Evolutionary conservation across 148 eudicot species (phyloP).

Genomic region (Pharnaceum exiguum): DNA sequence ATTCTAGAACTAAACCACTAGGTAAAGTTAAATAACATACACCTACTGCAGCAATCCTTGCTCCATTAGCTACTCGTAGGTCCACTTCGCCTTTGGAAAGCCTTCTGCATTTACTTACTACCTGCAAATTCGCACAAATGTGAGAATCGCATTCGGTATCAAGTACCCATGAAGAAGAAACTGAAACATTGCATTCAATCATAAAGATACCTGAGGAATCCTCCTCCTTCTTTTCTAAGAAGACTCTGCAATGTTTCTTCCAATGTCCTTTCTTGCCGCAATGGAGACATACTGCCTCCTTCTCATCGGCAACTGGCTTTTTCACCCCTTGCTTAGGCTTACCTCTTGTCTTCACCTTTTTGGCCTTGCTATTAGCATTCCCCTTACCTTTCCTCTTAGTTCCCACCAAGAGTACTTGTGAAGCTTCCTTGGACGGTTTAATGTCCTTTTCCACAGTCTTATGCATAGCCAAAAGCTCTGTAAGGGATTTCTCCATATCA

Average conservation of each 20-base stretch:
- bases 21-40: constrained; percentile 2
- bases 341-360: not conserved
- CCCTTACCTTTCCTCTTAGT: not conserved
- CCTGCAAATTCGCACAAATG: constrained; percentile 5
- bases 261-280: not conserved
- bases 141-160: not conserved
- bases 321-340: not conserved
- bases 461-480: constrained; percentile 3
- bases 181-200: not conserved
- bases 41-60: not conserved
- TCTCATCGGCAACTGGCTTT: not conserved
- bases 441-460: not conserved
- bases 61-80: constrained; percentile 1
- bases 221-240: not conserved
- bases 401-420: not conserved
- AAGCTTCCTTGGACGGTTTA: not conserved
- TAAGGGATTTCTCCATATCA: not conserved
- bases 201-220: constrained; percentile 4
- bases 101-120: not conserved
- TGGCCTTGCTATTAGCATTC: not conserved
- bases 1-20: not conserved
- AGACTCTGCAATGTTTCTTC: constrained; percentile 1
- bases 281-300: not conserved
- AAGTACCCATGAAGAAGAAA: constrained; percentile 1
- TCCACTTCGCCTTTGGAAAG: not conserved